Conservation (phyloP, 2,329 filamentous ascomycete genomes). For the Scleromitrula shiraiana region DNA sequence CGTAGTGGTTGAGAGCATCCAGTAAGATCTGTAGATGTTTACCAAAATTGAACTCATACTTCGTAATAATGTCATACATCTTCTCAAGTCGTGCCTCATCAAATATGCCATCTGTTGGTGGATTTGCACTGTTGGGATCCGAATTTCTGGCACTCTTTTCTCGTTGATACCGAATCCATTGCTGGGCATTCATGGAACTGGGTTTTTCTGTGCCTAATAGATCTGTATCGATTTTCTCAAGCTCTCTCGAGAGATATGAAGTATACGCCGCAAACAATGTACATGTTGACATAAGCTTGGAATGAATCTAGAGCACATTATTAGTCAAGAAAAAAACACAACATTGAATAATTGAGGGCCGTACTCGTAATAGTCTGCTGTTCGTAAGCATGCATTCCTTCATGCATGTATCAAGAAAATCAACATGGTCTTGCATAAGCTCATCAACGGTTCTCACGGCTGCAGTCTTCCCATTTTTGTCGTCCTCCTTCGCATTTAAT, state of each 20-base stretch:
- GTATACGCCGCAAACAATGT: slow-evolving; percentile 90
- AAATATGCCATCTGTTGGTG: slow-evolving; percentile 10
- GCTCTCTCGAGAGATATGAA: slow-evolving; percentile 73
- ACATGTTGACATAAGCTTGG: slow-evolving; percentile 93
- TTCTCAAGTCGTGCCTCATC: slow-evolving; percentile 29
- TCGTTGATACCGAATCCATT: slow-evolving; percentile 51
- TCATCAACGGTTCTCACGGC: slow-evolving; percentile 76
- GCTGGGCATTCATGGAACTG: slow-evolving; percentile 49
- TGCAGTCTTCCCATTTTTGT: slow-evolving; percentile 31
- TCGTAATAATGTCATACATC: slow-evolving; percentile 76
- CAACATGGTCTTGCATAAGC: slow-evolving; percentile 97
- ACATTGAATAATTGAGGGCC: not conserved
- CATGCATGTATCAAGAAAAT: slow-evolving; percentile 93
- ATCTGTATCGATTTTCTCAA: slow-evolving; percentile 77
- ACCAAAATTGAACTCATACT: slow-evolving; percentile 91
- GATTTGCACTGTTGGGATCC: slow-evolving; percentile 20
- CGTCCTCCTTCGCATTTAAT: slow-evolving; percentile 54
- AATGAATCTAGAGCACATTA: slow-evolving; percentile 64
- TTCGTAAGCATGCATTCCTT: slow-evolving; percentile 99
- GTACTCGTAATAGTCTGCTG: slow-evolving; percentile 81
- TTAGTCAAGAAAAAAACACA: not conserved
- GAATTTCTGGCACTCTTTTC: slow-evolving; percentile 36
- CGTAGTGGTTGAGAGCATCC: slow-evolving; percentile 93
- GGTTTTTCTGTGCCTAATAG: slow-evolving; percentile 52
- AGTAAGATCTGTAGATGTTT: slow-evolving; percentile 88